These are phyloP conservation scores for Phytophthora foliorum DNA, from an alignment of 352 stramenopile species.

Conservation along the genomic window DNA sequence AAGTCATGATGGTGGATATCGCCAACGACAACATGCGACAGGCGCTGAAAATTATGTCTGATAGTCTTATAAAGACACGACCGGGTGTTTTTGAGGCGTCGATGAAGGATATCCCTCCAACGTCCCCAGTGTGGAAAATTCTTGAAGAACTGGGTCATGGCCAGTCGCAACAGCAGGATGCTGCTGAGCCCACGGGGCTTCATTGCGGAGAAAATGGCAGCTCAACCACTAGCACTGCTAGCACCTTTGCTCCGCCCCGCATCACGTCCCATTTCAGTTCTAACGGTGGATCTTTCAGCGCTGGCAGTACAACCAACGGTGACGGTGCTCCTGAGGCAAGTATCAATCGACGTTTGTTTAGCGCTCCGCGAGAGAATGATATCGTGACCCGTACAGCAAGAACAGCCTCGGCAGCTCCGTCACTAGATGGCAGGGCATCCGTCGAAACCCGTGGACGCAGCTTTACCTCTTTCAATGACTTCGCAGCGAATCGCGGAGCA, in stretches of 20 bases:
- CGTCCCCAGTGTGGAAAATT: slow-evolving; percentile 61
- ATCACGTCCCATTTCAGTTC: slow-evolving; percentile 35
- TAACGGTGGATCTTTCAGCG: background rate
- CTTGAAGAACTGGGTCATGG: slow-evolving; percentile 51
- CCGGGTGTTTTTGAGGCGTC: slow-evolving; percentile 62
- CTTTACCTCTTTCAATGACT: slow-evolving; percentile 62
- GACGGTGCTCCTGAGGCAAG: slow-evolving; percentile 31
- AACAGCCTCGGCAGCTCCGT: slow-evolving; percentile 27
- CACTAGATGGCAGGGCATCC: slow-evolving; percentile 19
- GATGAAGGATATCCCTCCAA: slow-evolving; percentile 67
- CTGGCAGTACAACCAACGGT: slow-evolving; percentile 8
- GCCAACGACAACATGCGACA: slow-evolving; percentile 83
- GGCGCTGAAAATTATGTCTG: slow-evolving; percentile 72
- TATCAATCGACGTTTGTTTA: slow-evolving; percentile 67
- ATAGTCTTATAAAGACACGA: slow-evolving; percentile 66
- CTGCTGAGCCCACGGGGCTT: slow-evolving; percentile 27
- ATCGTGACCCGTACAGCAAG: slow-evolving; percentile 22
- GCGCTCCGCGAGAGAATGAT: slow-evolving; percentile 15
- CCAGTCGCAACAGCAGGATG: slow-evolving; percentile 32
- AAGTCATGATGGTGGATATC: slow-evolving; percentile 77
- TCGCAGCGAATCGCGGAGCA: slow-evolving; percentile 39
- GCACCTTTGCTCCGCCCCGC: slow-evolving; percentile 21
- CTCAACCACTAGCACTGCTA: slow-evolving; percentile 12
- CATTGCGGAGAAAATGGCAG: slow-evolving; percentile 24
- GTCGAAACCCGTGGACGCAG: slow-evolving; percentile 46